These are phyloP conservation scores for Mentha longifolia DNA, from an alignment of 257 asterid species.

Conservation along the genomic window DNA sequence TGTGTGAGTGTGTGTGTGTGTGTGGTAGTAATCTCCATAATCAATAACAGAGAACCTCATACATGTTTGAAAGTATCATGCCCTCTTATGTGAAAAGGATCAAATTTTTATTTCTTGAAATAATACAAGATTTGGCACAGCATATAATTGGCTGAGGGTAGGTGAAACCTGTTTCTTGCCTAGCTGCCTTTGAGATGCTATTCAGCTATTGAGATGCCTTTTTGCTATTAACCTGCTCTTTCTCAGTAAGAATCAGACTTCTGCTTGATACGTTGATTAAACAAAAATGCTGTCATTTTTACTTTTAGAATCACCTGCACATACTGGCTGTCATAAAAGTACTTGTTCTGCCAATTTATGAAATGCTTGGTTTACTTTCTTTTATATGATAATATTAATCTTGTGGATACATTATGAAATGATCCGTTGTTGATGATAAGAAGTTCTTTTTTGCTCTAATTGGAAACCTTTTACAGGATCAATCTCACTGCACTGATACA, in stretches of 20 bases:
- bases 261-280: too few species aligned
- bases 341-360: not conserved
- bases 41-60: not conserved
- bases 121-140: too few species aligned
- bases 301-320: too few species aligned
- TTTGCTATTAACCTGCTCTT: not conserved
- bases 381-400: constrained; percentile 11
- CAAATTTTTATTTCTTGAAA: too few species aligned
- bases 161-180: too few species aligned
- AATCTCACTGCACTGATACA: constrained; percentile 72
- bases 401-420: constrained; percentile 5
- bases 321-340: not conserved
- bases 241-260: too few species aligned
- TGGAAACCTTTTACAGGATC: constrained; percentile 60
- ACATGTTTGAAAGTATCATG: not conserved
- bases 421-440: constrained; percentile 4
- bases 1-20: too few species aligned
- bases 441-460: constrained; percentile 26
- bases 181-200: constrained; percentile 1
- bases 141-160: too few species aligned
- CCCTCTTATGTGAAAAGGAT: not conserved
- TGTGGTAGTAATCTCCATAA: not conserved
- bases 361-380: constrained; percentile 13
- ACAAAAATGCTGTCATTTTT: too few species aligned
- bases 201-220: not conserved